A percentile compares a stretch with the other conserved stretches of the same genome.
These are phyloP conservation scores for Dothistroma septosporum DNA, from an alignment of 2,329 filamentous ascomycete genomes.

Conservation along the genomic window DNA sequence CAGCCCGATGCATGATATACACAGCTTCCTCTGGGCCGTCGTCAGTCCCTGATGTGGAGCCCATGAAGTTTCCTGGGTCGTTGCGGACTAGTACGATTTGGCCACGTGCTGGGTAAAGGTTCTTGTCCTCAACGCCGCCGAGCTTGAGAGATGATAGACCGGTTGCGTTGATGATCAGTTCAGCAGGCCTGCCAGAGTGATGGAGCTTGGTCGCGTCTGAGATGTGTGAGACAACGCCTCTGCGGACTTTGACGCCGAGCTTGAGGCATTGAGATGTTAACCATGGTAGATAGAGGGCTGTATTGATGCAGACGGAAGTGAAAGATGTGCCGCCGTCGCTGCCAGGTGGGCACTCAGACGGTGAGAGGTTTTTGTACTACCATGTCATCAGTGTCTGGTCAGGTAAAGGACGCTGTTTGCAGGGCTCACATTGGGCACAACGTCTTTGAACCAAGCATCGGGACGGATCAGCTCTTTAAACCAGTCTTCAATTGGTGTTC, in stretches of 20 bases:
- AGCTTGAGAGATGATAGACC: conserved; percentile 71
- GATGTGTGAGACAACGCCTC: conserved; percentile 58
- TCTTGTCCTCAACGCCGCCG: conserved; percentile 73
- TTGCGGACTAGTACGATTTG: conserved; percentile 84
- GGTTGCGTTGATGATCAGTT: conserved; percentile 79
- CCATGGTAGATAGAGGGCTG: conserved; percentile 80
- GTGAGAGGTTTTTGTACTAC: conserved; percentile 33
- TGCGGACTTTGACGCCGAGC: conserved; percentile 58
- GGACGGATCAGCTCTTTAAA: conserved; percentile 62
- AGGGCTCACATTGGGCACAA: conserved; percentile 63
- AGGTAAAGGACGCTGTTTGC: not conserved
- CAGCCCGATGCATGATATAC: conserved; percentile 80
- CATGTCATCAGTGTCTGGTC: conserved; percentile 4
- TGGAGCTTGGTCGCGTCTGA: conserved; percentile 62
- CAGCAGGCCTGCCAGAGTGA: conserved; percentile 54
- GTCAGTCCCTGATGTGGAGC: conserved; percentile 65
- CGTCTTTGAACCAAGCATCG: conserved; percentile 68
- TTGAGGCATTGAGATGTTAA: conserved; percentile 74
- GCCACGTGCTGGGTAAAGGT: conserved; percentile 71
- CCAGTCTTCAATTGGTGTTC: conserved; percentile 51
- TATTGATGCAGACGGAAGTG: conserved; percentile 87
- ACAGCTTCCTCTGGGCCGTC: conserved; percentile 67
- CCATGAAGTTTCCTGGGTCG: conserved; percentile 63
- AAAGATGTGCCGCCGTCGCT: conserved; percentile 71
- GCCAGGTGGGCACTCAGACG: conserved; percentile 52